Evolutionary conservation across 2,329 filamentous ascomycete species (phyloP), one percentile per base, ranked within the genome.

Genomic region (Hyphodiscus sp.): DNA sequence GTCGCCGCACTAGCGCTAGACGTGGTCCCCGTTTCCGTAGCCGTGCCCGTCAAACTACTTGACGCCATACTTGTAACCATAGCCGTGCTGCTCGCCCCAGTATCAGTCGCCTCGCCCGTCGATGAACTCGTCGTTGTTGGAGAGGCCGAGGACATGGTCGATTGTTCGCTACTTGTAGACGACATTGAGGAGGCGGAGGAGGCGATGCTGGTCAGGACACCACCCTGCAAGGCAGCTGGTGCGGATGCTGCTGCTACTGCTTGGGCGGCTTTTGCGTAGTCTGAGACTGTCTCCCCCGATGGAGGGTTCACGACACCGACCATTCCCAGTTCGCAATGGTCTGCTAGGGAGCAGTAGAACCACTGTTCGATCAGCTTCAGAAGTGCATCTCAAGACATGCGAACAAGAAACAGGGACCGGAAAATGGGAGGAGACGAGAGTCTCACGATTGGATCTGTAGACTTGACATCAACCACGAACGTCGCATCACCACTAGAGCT

Each of bases 271-370:
- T 23, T 38, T 9, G 38, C 26, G 33, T 58, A 62, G 26, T 56
- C 53, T 2, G 47, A 20, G 18, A 60, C 30, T 10, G 48, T 47
- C 43, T 58, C n/a, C 1, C 41, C 53, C 2, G 55, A 30, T 4
- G 62, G 55, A 11, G 68, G 68, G 58, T 76, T 76, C 45, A 76
- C 68, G 16, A 74, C 72, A 46, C 69, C 69, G 43, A 67, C 66
- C 73, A 76, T 76, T 8, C 73, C 73, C 18, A 47, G 54, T 58
- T 71, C 65, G 55, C 73, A 76, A 54, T 75, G 71, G n/a, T 61
- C 61, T 0, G 29, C 57, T 5, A 67, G 59, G 6, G 69, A 67
- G 60, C 73, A 75, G 61, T 75, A 76, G 56, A 69, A 68, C 70
- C 69, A 75, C 33, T 38, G 16, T 2, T 38, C 16, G 33, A 10